Base-by-base conservation (phyloP, 2,329 filamentous ascomycete species). In the Botrytis deweyae region DNA sequence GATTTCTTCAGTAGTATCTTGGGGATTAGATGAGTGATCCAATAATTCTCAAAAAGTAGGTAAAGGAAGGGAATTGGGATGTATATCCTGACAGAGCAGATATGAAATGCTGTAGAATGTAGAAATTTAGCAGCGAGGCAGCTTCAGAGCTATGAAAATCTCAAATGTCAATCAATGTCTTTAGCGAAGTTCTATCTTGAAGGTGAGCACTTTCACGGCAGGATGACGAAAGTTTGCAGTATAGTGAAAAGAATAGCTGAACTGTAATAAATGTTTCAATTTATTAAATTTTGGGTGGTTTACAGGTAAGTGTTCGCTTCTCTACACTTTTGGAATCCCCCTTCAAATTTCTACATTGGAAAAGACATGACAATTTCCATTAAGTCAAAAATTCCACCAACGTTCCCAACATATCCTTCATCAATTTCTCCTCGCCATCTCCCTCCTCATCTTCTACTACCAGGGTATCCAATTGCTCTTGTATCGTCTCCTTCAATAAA, bases 361-460 rank as follows among this genome's bases (percentile, higher is more conserved):
- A 55, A 52, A 68, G 12, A 40, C 68, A 71, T 73, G 58, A 40
- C 25, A 18, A 42, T 52, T 58, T 72, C 18, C 70, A n/a, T 74
- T 78, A 82, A 70, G 75, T 78, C 75, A 87, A 82, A 81, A 84
- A 86, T 68, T 82, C 80, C n/a, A 88, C 79, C 73, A 93, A 82
- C 4, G 90, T 90, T 73, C 84, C 85, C 65, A 93, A 82, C 89
- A 93, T 92, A 74, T 93, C 91, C 77, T 87, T 88, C 73, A 84
- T 83, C 75, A 85, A 83, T 71, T 83, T 84, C 76, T 86, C 86
- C 42, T 61, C 61, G 1, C n/a, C 71, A 40, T 59, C 44, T 12
- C n/a, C 70, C 12, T 52, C 61, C 8, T 58, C 70, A 36, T 40
- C 70, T 18, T 12, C 71, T 29, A 20, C 63, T 18, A 38, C 42